These are phyloP conservation scores for Phytophthora kernoviae DNA, from an alignment of 352 stramenopile species.

Conservation along the genomic window DNA sequence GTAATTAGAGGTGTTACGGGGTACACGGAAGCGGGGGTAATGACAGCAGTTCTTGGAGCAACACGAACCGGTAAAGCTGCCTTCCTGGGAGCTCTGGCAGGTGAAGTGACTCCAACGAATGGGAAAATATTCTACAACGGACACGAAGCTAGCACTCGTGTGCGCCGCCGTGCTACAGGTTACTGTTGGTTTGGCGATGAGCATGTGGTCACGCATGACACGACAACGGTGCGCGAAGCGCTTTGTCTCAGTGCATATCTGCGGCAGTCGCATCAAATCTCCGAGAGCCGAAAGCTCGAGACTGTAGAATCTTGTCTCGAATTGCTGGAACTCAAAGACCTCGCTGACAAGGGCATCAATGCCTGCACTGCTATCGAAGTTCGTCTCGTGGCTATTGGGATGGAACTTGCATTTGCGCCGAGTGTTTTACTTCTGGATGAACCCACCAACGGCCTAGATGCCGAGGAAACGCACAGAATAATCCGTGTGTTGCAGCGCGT, in stretches of 20 bases:
- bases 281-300: constrained; percentile 15
- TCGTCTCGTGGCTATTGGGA: constrained; percentile 30
- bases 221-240: constrained; percentile 30
- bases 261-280: constrained; percentile 12
- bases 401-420: constrained; percentile 28
- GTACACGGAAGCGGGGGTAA: constrained; percentile 23
- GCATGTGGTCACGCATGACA: constrained; percentile 19
- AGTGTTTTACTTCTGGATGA: constrained; percentile 30
- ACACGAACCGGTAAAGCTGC: constrained; percentile 14
- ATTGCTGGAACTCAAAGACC: constrained; percentile 22
- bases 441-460: constrained; percentile 24
- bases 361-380: constrained; percentile 17
- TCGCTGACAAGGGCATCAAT: constrained; percentile 20
- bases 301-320: constrained; percentile 25
- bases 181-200: constrained; percentile 32
- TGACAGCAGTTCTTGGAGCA: constrained; percentile 28
- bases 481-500: constrained; percentile 26
- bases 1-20: constrained; percentile 21
- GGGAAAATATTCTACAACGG: constrained; percentile 29
- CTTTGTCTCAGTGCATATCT: constrained; percentile 25
- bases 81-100: constrained; percentile 23
- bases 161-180: constrained; percentile 23
- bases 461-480: constrained; percentile 16
- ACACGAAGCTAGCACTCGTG: constrained; percentile 15
- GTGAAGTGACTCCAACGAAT: constrained; percentile 13